Evolutionary conservation across 2,329 filamentous ascomycete species (phyloP).

Genomic region (Hypoxylon sp.): DNA sequence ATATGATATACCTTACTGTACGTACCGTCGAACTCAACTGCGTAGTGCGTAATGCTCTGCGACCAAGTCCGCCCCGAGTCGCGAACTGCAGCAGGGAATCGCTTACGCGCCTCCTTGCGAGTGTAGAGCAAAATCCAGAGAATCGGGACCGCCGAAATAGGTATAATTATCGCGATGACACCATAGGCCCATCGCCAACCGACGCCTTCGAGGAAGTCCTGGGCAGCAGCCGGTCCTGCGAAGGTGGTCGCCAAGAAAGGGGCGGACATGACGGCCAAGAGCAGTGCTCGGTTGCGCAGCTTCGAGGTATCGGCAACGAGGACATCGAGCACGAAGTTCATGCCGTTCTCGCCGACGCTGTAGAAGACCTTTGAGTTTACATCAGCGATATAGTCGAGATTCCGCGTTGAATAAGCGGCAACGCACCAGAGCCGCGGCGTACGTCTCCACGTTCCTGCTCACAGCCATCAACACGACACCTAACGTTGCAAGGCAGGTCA

Average conservation of each 20-base stretch:
- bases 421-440: constrained; percentile 50
- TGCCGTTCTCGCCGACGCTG: constrained; percentile 67
- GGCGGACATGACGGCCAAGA: constrained; percentile 69
- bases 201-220: constrained; percentile 61
- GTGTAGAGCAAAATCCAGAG: constrained; percentile 67
- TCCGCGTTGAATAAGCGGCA: background rate
- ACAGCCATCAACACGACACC: constrained; percentile 70
- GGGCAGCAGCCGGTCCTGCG: constrained; percentile 66
- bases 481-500: constrained; percentile 58
- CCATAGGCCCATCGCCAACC: constrained; percentile 73
- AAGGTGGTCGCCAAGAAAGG: constrained; percentile 73
- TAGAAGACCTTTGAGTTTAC: constrained; percentile 66
- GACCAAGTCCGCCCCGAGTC: constrained; percentile 10
- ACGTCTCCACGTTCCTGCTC: constrained; percentile 65
- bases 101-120: constrained; percentile 58
- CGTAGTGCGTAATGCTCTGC: constrained; percentile 51
- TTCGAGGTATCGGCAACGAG: constrained; percentile 74
- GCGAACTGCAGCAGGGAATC: constrained; percentile 54
- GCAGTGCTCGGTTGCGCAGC: constrained; percentile 71
- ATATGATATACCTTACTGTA: background rate
- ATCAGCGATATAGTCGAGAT: background rate
- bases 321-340: constrained; percentile 70
- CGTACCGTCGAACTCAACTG: constrained; percentile 50
- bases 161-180: constrained; percentile 69
- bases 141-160: constrained; percentile 67